Evolutionary conservation across 2,329 filamentous ascomycete species (phyloP).

Genomic region (Teratosphaeria zuluensis): DNA sequence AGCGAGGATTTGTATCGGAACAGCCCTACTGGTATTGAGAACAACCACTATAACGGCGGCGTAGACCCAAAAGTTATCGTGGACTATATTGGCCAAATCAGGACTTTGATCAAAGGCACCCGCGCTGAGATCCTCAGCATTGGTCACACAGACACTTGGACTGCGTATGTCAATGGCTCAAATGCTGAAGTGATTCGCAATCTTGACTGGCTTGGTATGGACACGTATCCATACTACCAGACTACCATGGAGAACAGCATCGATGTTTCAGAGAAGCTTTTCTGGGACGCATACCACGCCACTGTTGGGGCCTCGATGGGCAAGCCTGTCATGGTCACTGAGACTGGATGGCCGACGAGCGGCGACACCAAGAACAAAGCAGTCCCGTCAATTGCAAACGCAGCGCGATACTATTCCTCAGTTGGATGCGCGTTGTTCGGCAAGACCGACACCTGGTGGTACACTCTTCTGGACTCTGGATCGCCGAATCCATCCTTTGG

Average conservation of each 20-base stretch:
- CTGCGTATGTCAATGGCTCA: slow-evolving; percentile 58
- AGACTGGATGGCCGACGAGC: slow-evolving; percentile 77
- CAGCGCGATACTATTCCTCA: slow-evolving; percentile 69
- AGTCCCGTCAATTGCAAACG: slow-evolving; percentile 56
- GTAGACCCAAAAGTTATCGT: slow-evolving; percentile 52
- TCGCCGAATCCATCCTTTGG: slow-evolving; percentile 61
- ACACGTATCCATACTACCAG: slow-evolving; percentile 62
- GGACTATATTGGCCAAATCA: slow-evolving; percentile 61
- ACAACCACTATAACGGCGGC: slow-evolving; percentile 51
- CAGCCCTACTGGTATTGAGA: slow-evolving; percentile 57
- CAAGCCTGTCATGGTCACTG: slow-evolving; percentile 76
- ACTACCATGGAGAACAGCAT: slow-evolving; percentile 58
- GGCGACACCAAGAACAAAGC: slow-evolving; percentile 55
- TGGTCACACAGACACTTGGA: slow-evolving; percentile 84
- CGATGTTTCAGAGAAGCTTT: slow-evolving; percentile 53
- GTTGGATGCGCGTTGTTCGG: slow-evolving; percentile 64
- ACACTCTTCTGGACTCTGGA: slow-evolving; percentile 56
- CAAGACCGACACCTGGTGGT: slow-evolving; percentile 59
- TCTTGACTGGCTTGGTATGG: slow-evolving; percentile 71
- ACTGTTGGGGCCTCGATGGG: slow-evolving; percentile 50
- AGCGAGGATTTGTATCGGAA: slow-evolving; percentile 64
- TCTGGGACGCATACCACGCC: slow-evolving; percentile 54
- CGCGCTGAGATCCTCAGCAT: slow-evolving; percentile 45
- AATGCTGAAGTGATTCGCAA: slow-evolving; percentile 62
- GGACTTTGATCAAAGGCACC: slow-evolving; percentile 54